A percentile compares a stretch with the other conserved stretches of the same genome.
Conservation (phyloP, 176 grass and related monocot species). For the Zizania latifolia region DNA sequence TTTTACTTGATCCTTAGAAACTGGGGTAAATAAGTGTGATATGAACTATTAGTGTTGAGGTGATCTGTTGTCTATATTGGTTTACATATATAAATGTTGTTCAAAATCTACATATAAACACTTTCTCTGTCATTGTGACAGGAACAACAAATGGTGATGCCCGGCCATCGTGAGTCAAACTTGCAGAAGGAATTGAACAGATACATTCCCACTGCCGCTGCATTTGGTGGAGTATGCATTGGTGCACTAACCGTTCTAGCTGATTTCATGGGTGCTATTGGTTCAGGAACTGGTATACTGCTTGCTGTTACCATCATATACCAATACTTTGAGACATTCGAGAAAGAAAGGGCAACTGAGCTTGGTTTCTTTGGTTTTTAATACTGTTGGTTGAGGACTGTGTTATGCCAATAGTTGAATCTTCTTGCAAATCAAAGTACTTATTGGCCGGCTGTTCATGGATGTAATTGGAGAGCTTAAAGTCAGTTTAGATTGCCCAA, state of each 20-base stretch:
- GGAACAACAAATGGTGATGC: constrained; percentile 71
- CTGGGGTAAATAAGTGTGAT: background rate
- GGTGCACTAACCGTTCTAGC: constrained; percentile 46
- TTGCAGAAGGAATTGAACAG: constrained; percentile 55
- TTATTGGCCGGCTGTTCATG: constrained; percentile 18
- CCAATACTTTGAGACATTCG: constrained; percentile 51
- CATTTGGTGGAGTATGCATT: constrained; percentile 53
- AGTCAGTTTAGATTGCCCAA: constrained; percentile 37
- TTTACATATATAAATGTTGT: background rate
- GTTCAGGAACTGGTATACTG: constrained; percentile 55
- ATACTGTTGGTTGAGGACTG: background rate
- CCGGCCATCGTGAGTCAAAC: constrained; percentile 46
- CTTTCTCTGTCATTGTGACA: constrained; percentile 2
- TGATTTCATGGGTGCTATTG: constrained; percentile 59
- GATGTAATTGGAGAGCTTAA: constrained; percentile 49
- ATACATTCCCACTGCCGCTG: constrained; percentile 52
- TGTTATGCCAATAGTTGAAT: constrained; percentile 12
- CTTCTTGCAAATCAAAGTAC: constrained; percentile 6
- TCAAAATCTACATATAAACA: background rate
- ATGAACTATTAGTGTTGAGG: background rate
- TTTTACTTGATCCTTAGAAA: too few species aligned
- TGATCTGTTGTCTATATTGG: background rate
- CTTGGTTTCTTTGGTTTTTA: constrained; percentile 76
- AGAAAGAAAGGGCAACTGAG: constrained; percentile 42
- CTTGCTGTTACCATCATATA: constrained; percentile 55